Percentiles rank a stretch among this genome's conserved stretches.
Conservation (phyloP, 2,329 filamentous ascomycete species). For the Fusarium paranaense region DNA sequence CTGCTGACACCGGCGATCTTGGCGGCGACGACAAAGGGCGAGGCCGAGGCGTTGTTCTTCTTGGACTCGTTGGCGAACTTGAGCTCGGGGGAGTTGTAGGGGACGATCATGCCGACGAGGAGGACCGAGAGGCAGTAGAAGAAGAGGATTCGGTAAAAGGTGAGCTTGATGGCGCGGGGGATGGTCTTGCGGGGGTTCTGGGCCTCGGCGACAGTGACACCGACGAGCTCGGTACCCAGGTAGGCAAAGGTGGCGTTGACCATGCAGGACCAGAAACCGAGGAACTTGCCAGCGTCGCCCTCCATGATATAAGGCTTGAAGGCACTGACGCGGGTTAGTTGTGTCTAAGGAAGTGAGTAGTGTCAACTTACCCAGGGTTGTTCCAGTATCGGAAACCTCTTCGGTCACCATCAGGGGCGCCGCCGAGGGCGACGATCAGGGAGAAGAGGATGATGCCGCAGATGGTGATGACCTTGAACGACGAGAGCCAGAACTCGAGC, state of each 20-base stretch:
- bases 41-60: conserved; percentile 58
- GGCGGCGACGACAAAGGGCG: conserved; percentile 82
- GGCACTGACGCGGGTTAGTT: conserved; percentile 47
- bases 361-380: conserved; percentile 57
- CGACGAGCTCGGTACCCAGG: conserved; percentile 80
- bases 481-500: conserved; percentile 71
- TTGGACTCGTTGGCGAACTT: conserved; percentile 64
- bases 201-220: conserved; percentile 82
- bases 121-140: conserved; percentile 83
- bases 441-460: conserved; percentile 74
- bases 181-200: conserved; percentile 83
- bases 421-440: conserved; percentile 72
- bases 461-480: conserved; percentile 77
- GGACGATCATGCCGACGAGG: conserved; percentile 80
- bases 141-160: conserved; percentile 84
- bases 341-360: background rate
- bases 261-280: conserved; percentile 77
- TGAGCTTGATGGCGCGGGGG: conserved; percentile 81
- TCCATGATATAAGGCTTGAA: conserved; percentile 47
- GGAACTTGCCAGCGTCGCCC: conserved; percentile 61
- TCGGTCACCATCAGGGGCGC: conserved; percentile 71
- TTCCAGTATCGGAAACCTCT: conserved; percentile 76
- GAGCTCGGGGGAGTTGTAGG: conserved; percentile 73
- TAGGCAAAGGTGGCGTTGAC: conserved; percentile 84
- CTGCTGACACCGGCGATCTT: conserved; percentile 69